These are phyloP conservation scores for Seiridium unicorne DNA, from an alignment of 2,329 filamentous ascomycete species.

Conservation along the genomic window DNA sequence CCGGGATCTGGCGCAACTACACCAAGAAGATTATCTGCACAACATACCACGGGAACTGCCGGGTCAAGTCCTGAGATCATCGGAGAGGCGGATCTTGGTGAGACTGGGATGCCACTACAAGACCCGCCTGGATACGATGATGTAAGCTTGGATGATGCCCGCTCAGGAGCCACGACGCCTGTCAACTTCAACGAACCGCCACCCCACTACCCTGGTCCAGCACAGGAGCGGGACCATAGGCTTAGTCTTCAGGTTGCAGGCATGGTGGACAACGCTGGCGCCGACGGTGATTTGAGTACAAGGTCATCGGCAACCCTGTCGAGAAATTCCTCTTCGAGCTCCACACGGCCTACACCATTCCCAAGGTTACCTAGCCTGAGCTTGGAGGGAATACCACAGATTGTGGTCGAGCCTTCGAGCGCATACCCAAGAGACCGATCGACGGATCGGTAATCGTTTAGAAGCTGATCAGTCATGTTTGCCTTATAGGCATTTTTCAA, in stretches of 20 bases:
- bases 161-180: slow-evolving; percentile 30
- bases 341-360: slow-evolving; percentile 7
- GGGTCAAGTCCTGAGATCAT: slow-evolving; percentile 52
- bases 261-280: slow-evolving; percentile 16
- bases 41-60: slow-evolving; percentile 31
- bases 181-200: slow-evolving; percentile 42
- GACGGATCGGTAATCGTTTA: not conserved
- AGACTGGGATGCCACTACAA: slow-evolving; percentile 40
- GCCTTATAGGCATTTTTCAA: too few relatives aligned
- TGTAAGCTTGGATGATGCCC: slow-evolving; percentile 40
- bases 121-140: slow-evolving; percentile 55
- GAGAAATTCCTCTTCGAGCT: not conserved
- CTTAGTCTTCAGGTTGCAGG: slow-evolving; percentile 31
- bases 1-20: slow-evolving; percentile 42
- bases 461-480: too few relatives aligned
- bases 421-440: slow-evolving; percentile 25
- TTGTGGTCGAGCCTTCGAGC: slow-evolving; percentile 56
- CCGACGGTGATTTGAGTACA: slow-evolving; percentile 20
- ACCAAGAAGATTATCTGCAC: slow-evolving; percentile 30
- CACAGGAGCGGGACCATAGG: slow-evolving; percentile 27
- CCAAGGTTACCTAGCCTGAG: slow-evolving; percentile 54
- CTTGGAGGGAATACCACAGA: slow-evolving; percentile 49
- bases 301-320: not conserved
- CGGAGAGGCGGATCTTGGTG: slow-evolving; percentile 48
- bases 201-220: slow-evolving; percentile 46